Percentiles rank a stretch among this genome's conserved stretches.
Conservation (phyloP, 176 grass and related monocot species). For the Oryza punctata region DNA sequence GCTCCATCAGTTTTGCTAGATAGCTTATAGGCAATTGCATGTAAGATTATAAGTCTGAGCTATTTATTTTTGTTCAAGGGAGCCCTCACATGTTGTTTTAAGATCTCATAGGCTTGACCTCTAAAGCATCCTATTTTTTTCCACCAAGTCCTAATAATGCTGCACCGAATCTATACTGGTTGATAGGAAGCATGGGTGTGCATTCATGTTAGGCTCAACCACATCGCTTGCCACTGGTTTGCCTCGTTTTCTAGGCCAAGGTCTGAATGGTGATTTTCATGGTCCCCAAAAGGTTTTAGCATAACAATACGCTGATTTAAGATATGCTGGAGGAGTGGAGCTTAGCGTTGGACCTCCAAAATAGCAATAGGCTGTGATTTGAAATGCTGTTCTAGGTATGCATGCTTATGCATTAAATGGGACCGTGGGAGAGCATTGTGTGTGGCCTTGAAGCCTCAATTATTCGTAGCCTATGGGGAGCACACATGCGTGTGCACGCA, state of each 20-base stretch:
- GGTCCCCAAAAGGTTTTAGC: background rate
- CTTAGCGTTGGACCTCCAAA: background rate
- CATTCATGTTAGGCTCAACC: background rate
- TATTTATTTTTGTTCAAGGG: slow-evolving; percentile 15
- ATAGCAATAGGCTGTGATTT: background rate
- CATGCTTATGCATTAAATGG: too few relatives aligned
- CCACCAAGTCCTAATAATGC: background rate
- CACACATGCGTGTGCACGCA: too few relatives aligned
- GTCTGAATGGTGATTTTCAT: background rate
- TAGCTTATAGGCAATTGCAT: slow-evolving; percentile 12
- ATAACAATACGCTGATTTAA: background rate
- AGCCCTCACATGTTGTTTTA: background rate
- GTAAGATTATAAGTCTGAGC: slow-evolving; percentile 8
- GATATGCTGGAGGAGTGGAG: background rate
- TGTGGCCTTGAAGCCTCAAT: too few relatives aligned
- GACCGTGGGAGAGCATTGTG: too few relatives aligned
- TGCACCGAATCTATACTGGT: background rate
- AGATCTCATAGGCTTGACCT: background rate
- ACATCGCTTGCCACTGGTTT: background rate
- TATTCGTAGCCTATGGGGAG: too few relatives aligned
- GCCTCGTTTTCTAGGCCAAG: background rate
- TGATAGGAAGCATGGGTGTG: background rate
- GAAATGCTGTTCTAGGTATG: background rate
- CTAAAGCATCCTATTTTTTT: background rate
- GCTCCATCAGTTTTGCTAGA: slow-evolving; percentile 11